Conservation (phyloP, 495 filamentous ascomycete species). For the Aspergillus sclerotiicarbonarius region DNA sequence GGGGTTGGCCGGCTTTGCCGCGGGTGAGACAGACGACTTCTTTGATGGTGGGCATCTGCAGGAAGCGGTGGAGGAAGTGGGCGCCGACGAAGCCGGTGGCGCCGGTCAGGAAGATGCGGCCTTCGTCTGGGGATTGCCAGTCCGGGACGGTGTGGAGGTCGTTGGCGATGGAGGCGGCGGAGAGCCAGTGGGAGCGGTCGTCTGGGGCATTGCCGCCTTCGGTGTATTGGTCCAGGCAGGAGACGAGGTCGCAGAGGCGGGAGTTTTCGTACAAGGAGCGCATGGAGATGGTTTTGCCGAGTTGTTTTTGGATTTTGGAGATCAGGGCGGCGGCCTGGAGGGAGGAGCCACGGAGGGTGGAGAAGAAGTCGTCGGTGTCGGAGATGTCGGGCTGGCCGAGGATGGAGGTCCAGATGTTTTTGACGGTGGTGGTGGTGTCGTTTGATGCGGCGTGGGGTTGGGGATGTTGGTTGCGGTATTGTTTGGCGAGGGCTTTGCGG, state of each 20-base stretch:
- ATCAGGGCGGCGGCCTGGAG: slow-evolving; percentile 10
- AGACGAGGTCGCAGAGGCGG: neutral
- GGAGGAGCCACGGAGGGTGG: neutral
- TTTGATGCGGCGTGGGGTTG: neutral
- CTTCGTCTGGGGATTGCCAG: slow-evolving; percentile 4
- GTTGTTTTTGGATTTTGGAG: neutral
- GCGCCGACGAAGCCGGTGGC: slow-evolving; percentile 14
- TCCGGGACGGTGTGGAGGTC: slow-evolving; percentile 6
- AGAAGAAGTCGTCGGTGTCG: slow-evolving; percentile 8
- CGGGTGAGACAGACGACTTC: slow-evolving; percentile 17
- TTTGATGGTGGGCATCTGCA: slow-evolving; percentile 7
- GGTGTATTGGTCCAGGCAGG: neutral
- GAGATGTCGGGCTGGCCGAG: neutral
- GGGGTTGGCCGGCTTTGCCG: neutral
- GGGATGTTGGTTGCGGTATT: neutral
- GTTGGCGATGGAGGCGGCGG: slow-evolving; percentile 1
- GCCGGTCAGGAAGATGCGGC: slow-evolving; percentile 11
- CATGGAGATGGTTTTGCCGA: slow-evolving; percentile 1
- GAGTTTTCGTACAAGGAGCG: neutral
- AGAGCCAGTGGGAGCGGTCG: neutral
- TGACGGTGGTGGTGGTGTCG: neutral
- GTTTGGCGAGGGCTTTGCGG: neutral
- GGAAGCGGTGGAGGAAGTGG: slow-evolving; percentile 4
- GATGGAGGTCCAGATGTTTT: neutral
- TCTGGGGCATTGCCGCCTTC: slow-evolving; percentile 8